phyloP scores from a whole-genome alignment of 2,329 filamentous ascomycete genomes.

The Penicillium sp. region DNA sequence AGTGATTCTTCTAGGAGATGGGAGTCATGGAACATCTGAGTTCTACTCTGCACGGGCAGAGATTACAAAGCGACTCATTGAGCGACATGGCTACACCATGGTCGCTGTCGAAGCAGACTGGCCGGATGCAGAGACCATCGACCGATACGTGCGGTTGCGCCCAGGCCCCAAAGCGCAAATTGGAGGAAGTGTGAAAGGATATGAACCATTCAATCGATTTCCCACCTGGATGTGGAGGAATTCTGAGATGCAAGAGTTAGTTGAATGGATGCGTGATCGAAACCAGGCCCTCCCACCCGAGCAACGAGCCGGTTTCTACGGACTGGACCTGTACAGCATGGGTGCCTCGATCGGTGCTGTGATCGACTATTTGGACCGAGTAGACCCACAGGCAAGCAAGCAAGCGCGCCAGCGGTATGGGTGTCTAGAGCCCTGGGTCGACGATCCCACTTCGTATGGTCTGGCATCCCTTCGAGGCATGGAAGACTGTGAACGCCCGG shows the following conservation, averaged over 20 bases:
- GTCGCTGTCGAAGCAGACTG: conserved; percentile 56
- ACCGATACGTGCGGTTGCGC: conserved; percentile 52
- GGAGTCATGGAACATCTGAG: conserved; percentile 56
- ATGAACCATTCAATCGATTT: conserved; percentile 51
- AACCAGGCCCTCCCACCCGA: conserved; percentile 38
- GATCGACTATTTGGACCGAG: conserved; percentile 49
- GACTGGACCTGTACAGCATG: conserved; percentile 55
- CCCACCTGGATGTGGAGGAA: conserved; percentile 61
- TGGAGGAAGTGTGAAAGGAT: conserved; percentile 25
- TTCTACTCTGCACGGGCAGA: conserved; percentile 55
- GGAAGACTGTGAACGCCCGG: conserved; percentile 48
- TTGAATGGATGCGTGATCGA: conserved; percentile 53
- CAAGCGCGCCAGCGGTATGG: conserved; percentile 49
- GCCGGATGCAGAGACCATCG: conserved; percentile 54
- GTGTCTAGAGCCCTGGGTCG: conserved; percentile 51
- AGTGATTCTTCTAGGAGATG: conserved; percentile 49
- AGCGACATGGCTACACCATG: conserved; percentile 52
- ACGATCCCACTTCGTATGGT: conserved; percentile 53
- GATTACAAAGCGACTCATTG: conserved; percentile 53
- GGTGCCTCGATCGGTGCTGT: conserved; percentile 49
- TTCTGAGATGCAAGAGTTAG: conserved; percentile 51
- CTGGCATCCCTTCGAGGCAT: conserved; percentile 44
- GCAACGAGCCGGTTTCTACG: conserved; percentile 48
- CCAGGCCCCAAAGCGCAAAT: conserved; percentile 39
- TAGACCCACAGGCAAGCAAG: conserved; percentile 47